These are phyloP conservation scores for Tanacetum coccineum DNA, from an alignment of 129 eudicot genomes.

Conservation along the genomic window DNA sequence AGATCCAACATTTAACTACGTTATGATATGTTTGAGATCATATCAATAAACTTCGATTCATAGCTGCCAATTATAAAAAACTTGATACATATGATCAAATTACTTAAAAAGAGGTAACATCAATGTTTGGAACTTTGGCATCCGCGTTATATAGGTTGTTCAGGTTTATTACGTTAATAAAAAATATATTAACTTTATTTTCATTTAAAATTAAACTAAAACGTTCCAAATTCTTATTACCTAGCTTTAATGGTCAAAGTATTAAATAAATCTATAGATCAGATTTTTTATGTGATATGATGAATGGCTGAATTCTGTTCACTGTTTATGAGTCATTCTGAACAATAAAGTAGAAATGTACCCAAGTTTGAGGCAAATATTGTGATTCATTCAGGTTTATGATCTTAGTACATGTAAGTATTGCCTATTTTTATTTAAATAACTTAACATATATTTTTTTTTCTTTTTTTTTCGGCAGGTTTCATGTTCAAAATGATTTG, in stretches of 20 bases:
- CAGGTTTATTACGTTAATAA: background rate
- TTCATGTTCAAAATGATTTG: too few relatives aligned
- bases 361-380: too few relatives aligned
- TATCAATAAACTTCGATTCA: slow-evolving; percentile 34
- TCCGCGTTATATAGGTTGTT: background rate
- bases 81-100: background rate
- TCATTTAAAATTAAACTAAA: too few relatives aligned
- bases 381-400: too few relatives aligned
- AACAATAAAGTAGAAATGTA: background rate
- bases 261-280: background rate
- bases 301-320: background rate
- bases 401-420: background rate
- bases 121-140: background rate
- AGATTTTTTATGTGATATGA: background rate
- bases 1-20: slow-evolving; percentile 25
- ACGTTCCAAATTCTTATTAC: too few relatives aligned
- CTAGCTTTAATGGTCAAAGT: too few relatives aligned
- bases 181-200: background rate
- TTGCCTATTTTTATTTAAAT: too few relatives aligned
- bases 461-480: too few relatives aligned
- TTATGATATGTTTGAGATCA: slow-evolving; percentile 28
- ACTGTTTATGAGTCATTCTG: background rate
- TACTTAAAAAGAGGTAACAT: background rate
- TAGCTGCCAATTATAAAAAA: slow-evolving; percentile 16
- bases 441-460: too few relatives aligned